Evolutionary conservation across 352 stramenopile species (phyloP).

Genomic region (Pythium biforme): DNA sequence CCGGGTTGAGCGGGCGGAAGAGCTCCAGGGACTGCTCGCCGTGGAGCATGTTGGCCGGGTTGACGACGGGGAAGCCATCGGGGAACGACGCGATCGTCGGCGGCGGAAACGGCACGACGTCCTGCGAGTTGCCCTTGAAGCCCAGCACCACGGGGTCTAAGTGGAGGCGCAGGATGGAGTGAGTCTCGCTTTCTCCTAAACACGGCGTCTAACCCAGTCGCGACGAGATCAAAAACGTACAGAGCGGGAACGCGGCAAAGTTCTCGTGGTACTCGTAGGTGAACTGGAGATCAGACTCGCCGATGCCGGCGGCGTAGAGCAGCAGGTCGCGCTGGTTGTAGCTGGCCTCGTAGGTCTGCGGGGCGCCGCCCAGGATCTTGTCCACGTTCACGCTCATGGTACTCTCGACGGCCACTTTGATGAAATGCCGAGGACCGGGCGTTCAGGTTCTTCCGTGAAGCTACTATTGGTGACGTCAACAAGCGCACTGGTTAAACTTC

Average conservation of each 20-base stretch:
- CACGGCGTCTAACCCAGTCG: no score
- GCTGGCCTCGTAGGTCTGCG: slow-evolving; percentile 48
- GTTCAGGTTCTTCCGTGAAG: background rate
- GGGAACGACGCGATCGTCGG: slow-evolving; percentile 53
- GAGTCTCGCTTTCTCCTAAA: no score
- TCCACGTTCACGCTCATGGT: slow-evolving; percentile 61
- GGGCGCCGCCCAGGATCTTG: slow-evolving; percentile 56
- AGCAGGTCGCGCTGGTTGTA: slow-evolving; percentile 91
- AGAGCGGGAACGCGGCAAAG: slow-evolving; percentile 88
- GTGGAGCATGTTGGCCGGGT: slow-evolving; percentile 84
- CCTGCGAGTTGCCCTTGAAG: slow-evolving; percentile 87
- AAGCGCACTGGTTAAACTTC: slow-evolving; percentile 21
- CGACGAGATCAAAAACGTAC: slow-evolving; percentile 19
- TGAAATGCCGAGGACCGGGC: background rate
- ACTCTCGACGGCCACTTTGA: background rate
- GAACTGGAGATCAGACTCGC: slow-evolving; percentile 83
- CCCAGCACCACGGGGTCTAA: slow-evolving; percentile 79
- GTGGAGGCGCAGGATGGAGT: no score
- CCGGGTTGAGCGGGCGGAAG: slow-evolving; percentile 59
- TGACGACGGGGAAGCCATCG: slow-evolving; percentile 71
- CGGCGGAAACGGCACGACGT: slow-evolving; percentile 87
- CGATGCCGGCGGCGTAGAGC: slow-evolving; percentile 87
- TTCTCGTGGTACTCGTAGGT: slow-evolving; percentile 86
- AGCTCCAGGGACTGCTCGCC: slow-evolving; percentile 86
- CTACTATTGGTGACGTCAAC: slow-evolving; percentile 23